These are phyloP conservation scores for Ammopiptanthus mongolicus DNA, from an alignment of 306 rosid species.

Conservation along the genomic window DNA sequence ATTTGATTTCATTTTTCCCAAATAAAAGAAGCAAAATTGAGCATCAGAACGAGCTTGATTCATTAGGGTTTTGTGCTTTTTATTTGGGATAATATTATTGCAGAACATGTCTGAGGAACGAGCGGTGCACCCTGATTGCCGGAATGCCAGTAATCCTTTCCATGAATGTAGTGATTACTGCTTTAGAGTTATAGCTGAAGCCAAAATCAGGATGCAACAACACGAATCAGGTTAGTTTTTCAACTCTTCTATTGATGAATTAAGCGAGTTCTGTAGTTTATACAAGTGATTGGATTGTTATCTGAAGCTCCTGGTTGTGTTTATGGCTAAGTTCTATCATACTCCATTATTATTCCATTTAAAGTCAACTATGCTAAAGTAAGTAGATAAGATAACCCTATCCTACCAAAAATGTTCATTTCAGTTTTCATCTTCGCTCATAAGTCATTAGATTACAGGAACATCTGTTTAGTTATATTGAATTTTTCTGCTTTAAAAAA, in stretches of 20 bases:
- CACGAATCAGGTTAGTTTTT: constrained; percentile 41
- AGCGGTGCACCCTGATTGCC: constrained; percentile 84
- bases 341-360: neutral
- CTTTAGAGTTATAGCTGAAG: constrained; percentile 69
- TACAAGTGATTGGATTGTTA: neutral
- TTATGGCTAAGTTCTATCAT: neutral
- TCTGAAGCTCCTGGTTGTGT: neutral
- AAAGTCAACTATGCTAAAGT: neutral
- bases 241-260: neutral
- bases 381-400: neutral
- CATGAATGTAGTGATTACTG: constrained; percentile 91
- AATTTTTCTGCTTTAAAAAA: neutral
- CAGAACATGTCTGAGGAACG: constrained; percentile 60
- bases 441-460: neutral
- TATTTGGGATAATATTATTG: neutral
- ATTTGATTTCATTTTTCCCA: neutral
- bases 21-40: too few relatives aligned
- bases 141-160: constrained; percentile 78
- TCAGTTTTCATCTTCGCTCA: neutral
- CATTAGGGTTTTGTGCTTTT: neutral
- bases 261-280: neutral
- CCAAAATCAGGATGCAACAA: constrained; percentile 44
- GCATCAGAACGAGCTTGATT: neutral
- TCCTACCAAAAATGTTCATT: neutral
- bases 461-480: neutral